Base-by-base conservation (phyloP, 2,329 filamentous ascomycete species). In the Neonectria coccinea region DNA sequence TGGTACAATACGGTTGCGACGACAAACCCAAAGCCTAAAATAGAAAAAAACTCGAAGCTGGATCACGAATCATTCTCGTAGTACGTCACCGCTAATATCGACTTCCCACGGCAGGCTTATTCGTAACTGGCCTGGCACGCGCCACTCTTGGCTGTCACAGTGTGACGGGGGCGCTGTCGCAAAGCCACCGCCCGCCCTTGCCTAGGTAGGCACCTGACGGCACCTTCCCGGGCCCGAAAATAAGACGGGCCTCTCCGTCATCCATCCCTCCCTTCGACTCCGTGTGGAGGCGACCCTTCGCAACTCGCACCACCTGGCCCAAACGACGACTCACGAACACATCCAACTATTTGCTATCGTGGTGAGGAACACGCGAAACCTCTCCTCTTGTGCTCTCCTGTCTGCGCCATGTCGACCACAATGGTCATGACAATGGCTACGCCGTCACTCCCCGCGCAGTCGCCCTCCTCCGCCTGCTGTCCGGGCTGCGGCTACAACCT, bases 401-500 rank as follows among this genome's bases (percentile, higher is more conserved):
- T 59, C 50, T 58, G 59, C 52, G 63, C 57, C 63, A 73, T 74
- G 68, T 68, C 70, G 52, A 62, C 71, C 64, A 76, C 76, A 66
- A 76, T 77, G 74, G 74, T 78, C 70, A 67, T 79, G 66, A 78
- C 79, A 59, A 77, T 78, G 77, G 73, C 77, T 61, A 66, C 74
- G 53, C 64, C 73, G 18, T 62, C 74, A 27, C 65, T 74, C 54
- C 71, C 71, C 47, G 60, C 69, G 59, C 67, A 69, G 69, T 73
- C 63, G 75, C 63, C 67, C 36, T 69, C 70, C 36, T 67, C 69
- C 25, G 71, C 75, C 41, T 82, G 81, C 80, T 88, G 85, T 69
- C 84, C 85, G 1, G 80, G 79, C 73, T 88, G 85, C 77, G 85
- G 85, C 68, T 79, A 77, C 70, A 73, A 77, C 54, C 74, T 84